Conservation (phyloP, 2,329 filamentous ascomycete genomes). For the Fusarium metavorans region DNA sequence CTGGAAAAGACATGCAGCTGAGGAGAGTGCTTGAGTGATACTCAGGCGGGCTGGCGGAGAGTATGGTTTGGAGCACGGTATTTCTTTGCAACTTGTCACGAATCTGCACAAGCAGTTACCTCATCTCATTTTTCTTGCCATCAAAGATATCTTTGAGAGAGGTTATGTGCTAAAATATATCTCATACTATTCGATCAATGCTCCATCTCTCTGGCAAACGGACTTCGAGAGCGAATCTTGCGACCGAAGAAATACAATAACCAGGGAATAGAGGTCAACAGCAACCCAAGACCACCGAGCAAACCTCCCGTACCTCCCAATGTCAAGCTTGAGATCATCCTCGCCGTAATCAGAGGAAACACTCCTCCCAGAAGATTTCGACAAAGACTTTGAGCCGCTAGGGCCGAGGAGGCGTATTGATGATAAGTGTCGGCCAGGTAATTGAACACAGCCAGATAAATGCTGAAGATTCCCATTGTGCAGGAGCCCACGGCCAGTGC, state of each 20-base stretch:
- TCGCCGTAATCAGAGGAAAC: slow-evolving; percentile 86
- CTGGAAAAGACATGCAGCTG: slow-evolving; percentile 16
- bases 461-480: slow-evolving; percentile 75
- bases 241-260: slow-evolving; percentile 74
- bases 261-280: slow-evolving; percentile 75
- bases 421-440: slow-evolving; percentile 94
- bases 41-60: too few relatives aligned
- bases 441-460: slow-evolving; percentile 83
- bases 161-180: not conserved
- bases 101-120: not conserved
- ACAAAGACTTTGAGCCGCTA: slow-evolving; percentile 90
- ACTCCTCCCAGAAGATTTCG: slow-evolving; percentile 84
- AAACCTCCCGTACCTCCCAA: slow-evolving; percentile 72
- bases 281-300: slow-evolving; percentile 69
- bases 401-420: slow-evolving; percentile 83
- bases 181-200: not conserved
- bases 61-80: too few relatives aligned
- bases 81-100: not conserved
- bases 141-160: not conserved
- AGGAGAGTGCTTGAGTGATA: not conserved
- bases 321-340: slow-evolving; percentile 69
- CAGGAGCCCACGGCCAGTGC: slow-evolving; percentile 71
- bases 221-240: slow-evolving; percentile 70
- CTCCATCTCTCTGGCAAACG: slow-evolving; percentile 60
- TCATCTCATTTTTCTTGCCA: not conserved